phyloP scores from a whole-genome alignment of 2,329 filamentous ascomycete genomes.

The Curvularia hawaiiensis region DNA sequence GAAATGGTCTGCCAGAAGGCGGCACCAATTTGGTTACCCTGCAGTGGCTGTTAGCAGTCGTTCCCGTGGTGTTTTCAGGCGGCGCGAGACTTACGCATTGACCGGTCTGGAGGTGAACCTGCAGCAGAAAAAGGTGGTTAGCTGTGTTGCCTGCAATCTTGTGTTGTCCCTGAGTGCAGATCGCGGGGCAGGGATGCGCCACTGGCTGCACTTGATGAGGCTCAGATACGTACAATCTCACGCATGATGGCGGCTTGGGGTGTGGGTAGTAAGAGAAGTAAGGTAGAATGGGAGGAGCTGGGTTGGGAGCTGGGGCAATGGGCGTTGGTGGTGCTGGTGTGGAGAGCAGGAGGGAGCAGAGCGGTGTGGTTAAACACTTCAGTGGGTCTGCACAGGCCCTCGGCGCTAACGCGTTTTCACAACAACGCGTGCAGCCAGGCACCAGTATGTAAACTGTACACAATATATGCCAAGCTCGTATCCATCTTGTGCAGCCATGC shows the following conservation, averaged over 20 bases:
- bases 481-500: neutral
- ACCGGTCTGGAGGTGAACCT: slow-evolving; percentile 99
- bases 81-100: slow-evolving; percentile 80
- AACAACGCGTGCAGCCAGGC: slow-evolving; percentile 26
- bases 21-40: slow-evolving; percentile 99
- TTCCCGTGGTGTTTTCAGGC: slow-evolving; percentile 12
- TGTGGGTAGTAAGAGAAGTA: slow-evolving; percentile 30
- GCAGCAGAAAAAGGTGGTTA: slow-evolving; percentile 58
- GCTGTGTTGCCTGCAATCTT: slow-evolving; percentile 57
- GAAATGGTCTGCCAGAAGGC: slow-evolving; percentile 85
- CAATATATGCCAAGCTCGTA: slow-evolving; percentile 1
- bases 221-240: slow-evolving; percentile 66
- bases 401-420: slow-evolving; percentile 25
- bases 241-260: slow-evolving; percentile 60
- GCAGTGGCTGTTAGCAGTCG: slow-evolving; percentile 40
- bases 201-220: slow-evolving; percentile 45
- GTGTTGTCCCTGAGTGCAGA: slow-evolving; percentile 43
- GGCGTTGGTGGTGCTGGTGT: slow-evolving; percentile 39
- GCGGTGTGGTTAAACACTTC: slow-evolving; percentile 36
- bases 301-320: slow-evolving; percentile 31
- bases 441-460: slow-evolving; percentile 10
- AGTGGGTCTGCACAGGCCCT: slow-evolving; percentile 31
- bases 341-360: slow-evolving; percentile 34
- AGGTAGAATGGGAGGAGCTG: slow-evolving; percentile 40
- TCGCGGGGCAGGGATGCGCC: slow-evolving; percentile 52